Base-by-base conservation (phyloP, 768 basidiomycete genomes). In the Collybiopsis luxurians region DNA sequence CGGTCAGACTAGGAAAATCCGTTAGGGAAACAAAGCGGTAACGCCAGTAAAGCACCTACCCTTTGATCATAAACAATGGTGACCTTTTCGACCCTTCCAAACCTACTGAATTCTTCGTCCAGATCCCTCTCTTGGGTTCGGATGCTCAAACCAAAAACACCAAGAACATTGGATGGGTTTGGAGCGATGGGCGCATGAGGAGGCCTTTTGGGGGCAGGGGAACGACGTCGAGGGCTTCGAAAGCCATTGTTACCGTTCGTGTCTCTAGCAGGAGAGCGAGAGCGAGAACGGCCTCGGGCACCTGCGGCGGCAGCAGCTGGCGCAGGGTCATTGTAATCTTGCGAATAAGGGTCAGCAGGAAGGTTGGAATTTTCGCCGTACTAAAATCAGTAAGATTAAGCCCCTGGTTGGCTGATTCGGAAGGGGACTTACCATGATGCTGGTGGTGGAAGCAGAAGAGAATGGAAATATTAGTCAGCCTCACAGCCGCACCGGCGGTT, bases 141-240 rank as follows among this genome's bases (percentile, higher is more conserved):
- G 56, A 99, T 96, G 64, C 93, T 95, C 40, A 98, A 75, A n/a
- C 96, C 96, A 63, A 98, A 99, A n/a, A 98, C 94, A 57, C 96
- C 96, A 59, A 99, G 80, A 30, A 96, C 94, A 59, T 81, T 87
- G 64, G 90, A 88, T 21, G 94, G 90, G 70, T 87, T 89, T 48
- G 92, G 92, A 63, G 89, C 88, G 72, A 87, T 78, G 23, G 88
- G 87, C n/a, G 86, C 86, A 70, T 90, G 84, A 3, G 84, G 70
- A 2, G 89, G 82, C 2, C 86, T 79, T 53, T 82, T 82, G 0
- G 90, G 80, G 6, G 82, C 69, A 15, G 82, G 76, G 2, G 50
- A 26, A 53, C 84, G 81, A 49, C 83, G 82, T 63, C 69, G 69
- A 1, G 87, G 87, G 60, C 87, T 84, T 59, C 79, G 80, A 55